Percentiles rank a stretch among this genome's conserved stretches.
Evolutionary conservation across 179 eudicot species (phyloP).

Genomic region (Silene vulgaris): DNA sequence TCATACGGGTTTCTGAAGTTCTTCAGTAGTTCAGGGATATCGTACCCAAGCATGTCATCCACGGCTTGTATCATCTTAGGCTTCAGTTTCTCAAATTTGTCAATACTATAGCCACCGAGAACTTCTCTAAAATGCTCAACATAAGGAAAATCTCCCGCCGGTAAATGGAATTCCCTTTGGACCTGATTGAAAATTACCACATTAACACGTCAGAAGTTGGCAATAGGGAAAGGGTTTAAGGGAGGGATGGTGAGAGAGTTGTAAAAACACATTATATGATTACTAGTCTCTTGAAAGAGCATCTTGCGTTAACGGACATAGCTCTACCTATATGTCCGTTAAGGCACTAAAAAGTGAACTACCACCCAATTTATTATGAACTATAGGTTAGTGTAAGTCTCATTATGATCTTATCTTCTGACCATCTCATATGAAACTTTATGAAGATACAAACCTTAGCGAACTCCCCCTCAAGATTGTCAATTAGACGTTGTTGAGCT

Average conservation of each 20-base stretch:
- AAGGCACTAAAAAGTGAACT: too few species aligned
- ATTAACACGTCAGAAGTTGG: slow-evolving; percentile 5
- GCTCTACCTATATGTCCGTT: too few species aligned
- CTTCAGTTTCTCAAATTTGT: slow-evolving; percentile 85
- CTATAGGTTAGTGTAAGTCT: too few species aligned
- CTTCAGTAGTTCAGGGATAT: slow-evolving; percentile 82
- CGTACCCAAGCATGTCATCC: slow-evolving; percentile 88
- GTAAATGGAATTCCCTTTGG: slow-evolving; percentile 68
- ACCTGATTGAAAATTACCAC: slow-evolving; percentile 38
- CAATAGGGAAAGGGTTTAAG: not conserved
- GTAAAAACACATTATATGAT: not conserved
- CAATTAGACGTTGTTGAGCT: slow-evolving; percentile 61
- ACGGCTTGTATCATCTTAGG: slow-evolving; percentile 86
- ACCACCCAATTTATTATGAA: too few species aligned
- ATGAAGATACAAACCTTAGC: slow-evolving; percentile 47
- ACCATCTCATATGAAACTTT: too few species aligned
- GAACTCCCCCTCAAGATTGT: slow-evolving; percentile 66
- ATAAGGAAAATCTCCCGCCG: slow-evolving; percentile 85
- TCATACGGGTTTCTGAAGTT: slow-evolving; percentile 81
- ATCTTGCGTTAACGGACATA: not conserved
- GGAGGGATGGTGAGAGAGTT: not conserved
- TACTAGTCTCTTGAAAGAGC: not conserved
- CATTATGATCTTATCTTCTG: too few species aligned
- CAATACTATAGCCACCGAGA: slow-evolving; percentile 53
- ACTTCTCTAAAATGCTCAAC: slow-evolving; percentile 72